Evolutionary conservation across 75 land plant species (phyloP), one percentile per base, ranked within the genome.

Genomic region (Ceratopteris richardii): DNA sequence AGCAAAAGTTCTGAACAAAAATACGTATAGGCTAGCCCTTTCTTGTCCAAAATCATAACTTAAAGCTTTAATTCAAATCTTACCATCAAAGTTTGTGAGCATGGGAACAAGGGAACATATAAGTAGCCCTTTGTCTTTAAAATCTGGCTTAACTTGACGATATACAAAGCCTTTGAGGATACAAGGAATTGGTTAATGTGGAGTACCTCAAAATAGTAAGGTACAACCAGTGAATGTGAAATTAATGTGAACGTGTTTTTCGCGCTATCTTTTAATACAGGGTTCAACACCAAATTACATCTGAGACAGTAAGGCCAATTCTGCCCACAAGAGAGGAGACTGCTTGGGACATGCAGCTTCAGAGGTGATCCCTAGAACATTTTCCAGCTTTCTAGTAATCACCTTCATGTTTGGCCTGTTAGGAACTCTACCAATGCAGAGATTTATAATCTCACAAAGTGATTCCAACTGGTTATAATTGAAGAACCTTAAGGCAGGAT

Each of bases 271-370:
- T 9, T 4, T 9, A 33, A 4, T 3, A 33, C 5, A 5, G 21
- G 48, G 17, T 7, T 46, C n/a, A 46, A 46, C 4, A 5, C n/a
- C n/a, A 2, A 46, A 7, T 46, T 20, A 46, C 48, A 46, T 46
- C 17, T 46, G 48, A 4, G 21, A 7, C 2, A 46, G 48, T 2
- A 46, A 7, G 48, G 75, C 78, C n/a, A 83, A 72, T 61, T 90
- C 85, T 19, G 82, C 96, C 96, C 96, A 90, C 21, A 83, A 74
- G 54, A 86, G 60, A 27, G 87, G 63, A 23, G 88, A 83, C 6
- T 77, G 72, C 48, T 78, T 80, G 9, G 90, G 67, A 21, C 67
- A 68, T 5, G 80, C 76, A 13, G 66, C 46, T 56, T 73, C 59
- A 0, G 92, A 79, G 7, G 78, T 55, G 21, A 91, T 77, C n/a